These are phyloP conservation scores for Barnettozyma hawaiiensis DNA, from an alignment of 1,139 yeast genomes.

Conservation along the genomic window DNA sequence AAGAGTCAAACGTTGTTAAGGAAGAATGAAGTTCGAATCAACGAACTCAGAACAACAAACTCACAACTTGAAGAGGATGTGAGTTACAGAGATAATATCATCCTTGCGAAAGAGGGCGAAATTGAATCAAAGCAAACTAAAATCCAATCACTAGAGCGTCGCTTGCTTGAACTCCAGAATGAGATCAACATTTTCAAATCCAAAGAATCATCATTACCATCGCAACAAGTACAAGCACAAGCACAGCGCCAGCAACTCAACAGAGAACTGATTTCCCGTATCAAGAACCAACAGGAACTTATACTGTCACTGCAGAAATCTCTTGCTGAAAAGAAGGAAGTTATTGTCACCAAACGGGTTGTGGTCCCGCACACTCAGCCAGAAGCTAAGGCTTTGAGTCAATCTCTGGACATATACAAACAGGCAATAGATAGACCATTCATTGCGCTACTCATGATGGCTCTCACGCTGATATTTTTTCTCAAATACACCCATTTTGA, in stretches of 20 bases:
- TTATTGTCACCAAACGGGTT: constrained; percentile 15
- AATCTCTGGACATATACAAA: not conserved
- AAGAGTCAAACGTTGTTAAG: constrained; percentile 9
- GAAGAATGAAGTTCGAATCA: constrained; percentile 10
- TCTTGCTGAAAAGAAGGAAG: constrained; percentile 23
- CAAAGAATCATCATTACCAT: constrained; percentile 3
- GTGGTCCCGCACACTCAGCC: constrained; percentile 6
- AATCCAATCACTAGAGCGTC: constrained; percentile 14
- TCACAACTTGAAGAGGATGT: constrained; percentile 25
- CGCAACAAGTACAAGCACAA: constrained; percentile 9
- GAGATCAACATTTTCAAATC: constrained; percentile 15
- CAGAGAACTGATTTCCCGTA: constrained; percentile 24
- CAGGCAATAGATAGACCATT: not conserved
- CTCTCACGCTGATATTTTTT: not conserved
- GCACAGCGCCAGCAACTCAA: constrained; percentile 24
- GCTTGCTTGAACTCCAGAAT: constrained; percentile 8
- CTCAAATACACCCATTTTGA: not conserved
- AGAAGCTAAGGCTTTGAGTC: not conserved
- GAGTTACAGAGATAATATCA: constrained; percentile 25
- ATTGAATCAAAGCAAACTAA: constrained; percentile 13
- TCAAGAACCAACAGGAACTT: constrained; percentile 19
- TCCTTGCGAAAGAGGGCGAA: constrained; percentile 24
- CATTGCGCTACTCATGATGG: not conserved
- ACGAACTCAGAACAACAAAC: constrained; percentile 10
- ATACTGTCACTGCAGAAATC: constrained; percentile 16